Conservation (phyloP, 495 filamentous ascomycete genomes). For the Penicillium soppii region DNA sequence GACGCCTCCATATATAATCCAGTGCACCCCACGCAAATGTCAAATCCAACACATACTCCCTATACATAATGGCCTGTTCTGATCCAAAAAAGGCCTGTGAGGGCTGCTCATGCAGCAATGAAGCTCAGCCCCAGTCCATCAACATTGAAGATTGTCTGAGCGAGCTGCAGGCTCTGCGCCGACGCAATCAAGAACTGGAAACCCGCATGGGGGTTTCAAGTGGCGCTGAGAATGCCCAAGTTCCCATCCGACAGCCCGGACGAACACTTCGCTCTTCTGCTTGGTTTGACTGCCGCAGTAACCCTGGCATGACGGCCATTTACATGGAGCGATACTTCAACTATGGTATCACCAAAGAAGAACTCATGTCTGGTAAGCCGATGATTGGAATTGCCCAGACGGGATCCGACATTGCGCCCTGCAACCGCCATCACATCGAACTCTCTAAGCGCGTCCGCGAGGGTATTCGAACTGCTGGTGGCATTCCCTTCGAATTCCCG, state of each 20-base stretch:
- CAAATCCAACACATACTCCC: not conserved
- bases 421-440: slow-evolving; percentile 54
- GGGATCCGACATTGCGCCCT: slow-evolving; percentile 54
- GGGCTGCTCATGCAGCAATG: slow-evolving; percentile 37
- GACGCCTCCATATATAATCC: not conserved
- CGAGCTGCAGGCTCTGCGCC: slow-evolving; percentile 21
- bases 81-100: slow-evolving; percentile 36
- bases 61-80: slow-evolving; percentile 32
- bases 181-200: slow-evolving; percentile 28
- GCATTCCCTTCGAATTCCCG: slow-evolving; percentile 56
- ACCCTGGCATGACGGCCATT: slow-evolving; percentile 51
- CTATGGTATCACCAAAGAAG: slow-evolving; percentile 53
- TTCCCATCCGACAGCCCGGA: slow-evolving; percentile 17
- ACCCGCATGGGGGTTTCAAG: slow-evolving; percentile 16
- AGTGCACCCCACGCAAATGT: not conserved
- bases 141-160: slow-evolving; percentile 26
- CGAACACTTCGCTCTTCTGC: slow-evolving; percentile 44
- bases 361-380: slow-evolving; percentile 54
- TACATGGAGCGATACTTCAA: slow-evolving; percentile 59
- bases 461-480: slow-evolving; percentile 52
- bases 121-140: slow-evolving; percentile 15
- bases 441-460: slow-evolving; percentile 53
- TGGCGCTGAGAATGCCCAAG: not conserved
- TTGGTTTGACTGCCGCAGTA: slow-evolving; percentile 47
- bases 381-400: slow-evolving; percentile 59